Base-by-base conservation (phyloP, 768 basidiomycete genomes). In the Mycena pura region DNA sequence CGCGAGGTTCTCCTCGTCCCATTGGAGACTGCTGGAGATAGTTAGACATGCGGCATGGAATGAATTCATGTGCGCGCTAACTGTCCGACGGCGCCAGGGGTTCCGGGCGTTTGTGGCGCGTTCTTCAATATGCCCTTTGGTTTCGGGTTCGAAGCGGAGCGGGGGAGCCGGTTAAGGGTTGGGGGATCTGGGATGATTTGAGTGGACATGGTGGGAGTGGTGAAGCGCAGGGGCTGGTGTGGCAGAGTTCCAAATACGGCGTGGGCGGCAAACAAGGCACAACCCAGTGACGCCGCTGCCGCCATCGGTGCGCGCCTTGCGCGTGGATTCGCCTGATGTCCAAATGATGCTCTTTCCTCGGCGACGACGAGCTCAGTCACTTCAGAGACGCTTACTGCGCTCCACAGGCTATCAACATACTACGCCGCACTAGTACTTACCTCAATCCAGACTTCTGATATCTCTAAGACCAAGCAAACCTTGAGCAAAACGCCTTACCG, bases 1-100 rank as follows among this genome's bases (percentile, higher is more conserved):
- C 24, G 93, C 92, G 32, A 98, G 82, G 72, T 97, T 98, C 73
- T 87, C 92, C 70, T 98, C 95, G 71, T 98, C 96, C 95, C 95
- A 98, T 71, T 93, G 92, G 69, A 97, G 71, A 68, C 89, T 95
- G 66, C 84, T 82, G 53, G 29, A 48, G 47, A 60, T 27, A 56
- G 57, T 59, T 32, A 64, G 55, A 52, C 52, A 38, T 49, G 31
- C 60, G 38, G 46, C 9, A 29, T 27, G 27, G 5, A 50, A 34
- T 11, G 32, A 25, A 54, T 28, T n/a, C n/a, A n/a, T 13, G 17
- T 43, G 32, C 44, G 27, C 15, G 73, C 86, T 70, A 65, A 90
- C 89, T 90, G 86, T 60, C 76, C 73, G 40, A 72, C 77, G 13
- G 72, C 65, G 17, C n/a, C n/a, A n/a, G n/a, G n/a, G n/a, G 31